Evolutionary conservation across 2,329 filamentous ascomycete species (phyloP), one percentile per base, ranked within the genome.

Genomic region (Calcarisporium arbuscula): DNA sequence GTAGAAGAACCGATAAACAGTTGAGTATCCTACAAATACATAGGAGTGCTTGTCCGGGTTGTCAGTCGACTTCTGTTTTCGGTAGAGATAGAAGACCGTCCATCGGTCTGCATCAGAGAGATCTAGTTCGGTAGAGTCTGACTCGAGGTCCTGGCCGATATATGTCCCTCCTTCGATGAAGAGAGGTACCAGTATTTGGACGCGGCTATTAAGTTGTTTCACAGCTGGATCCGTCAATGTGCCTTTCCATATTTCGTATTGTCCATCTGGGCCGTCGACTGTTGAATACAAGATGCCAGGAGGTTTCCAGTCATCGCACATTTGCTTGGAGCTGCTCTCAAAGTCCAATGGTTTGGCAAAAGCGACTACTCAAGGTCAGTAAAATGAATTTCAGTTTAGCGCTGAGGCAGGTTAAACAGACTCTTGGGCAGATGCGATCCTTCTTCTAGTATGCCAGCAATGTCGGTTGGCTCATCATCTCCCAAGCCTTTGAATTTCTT

Each of bases 111-210:
- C 80, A 42, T 89, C 82, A 1, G 82, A 73, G 34, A 84, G 72
- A 25, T 88, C 78, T 27, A 54, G 70, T 39, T 86, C 74, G 12
- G 75, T 73, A 32, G 87, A 77, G 3, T 67, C 59, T 5, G 60
- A 60, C 5, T 68, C 57, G 2, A 47, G 49, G 19, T 65, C 56
- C 22, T 65, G 52, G 8, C 64, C 75, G 29, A 95, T 79, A 23
- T 77, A 77, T 5, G 78, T 84, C n/a, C 89, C 92, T 19, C 86
- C 92, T 58, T 98, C 94, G 42, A 98, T 95, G 57, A 88, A 94
- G 40, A 96, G 70, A 12, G 86, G 78, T 5, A 89, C 77, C 22
- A 94, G 67, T 36, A 95, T 77, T 61, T 95, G 88, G 44, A 94
- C 75, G 34, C 89, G 85, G 41, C 77, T 77, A 50, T 95, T 68